Evolutionary conservation across 192 early-diverging fungal genomes (phyloP), one percentile per base, ranked within the genome.

Genomic region (Backusella mclennaniae): DNA sequence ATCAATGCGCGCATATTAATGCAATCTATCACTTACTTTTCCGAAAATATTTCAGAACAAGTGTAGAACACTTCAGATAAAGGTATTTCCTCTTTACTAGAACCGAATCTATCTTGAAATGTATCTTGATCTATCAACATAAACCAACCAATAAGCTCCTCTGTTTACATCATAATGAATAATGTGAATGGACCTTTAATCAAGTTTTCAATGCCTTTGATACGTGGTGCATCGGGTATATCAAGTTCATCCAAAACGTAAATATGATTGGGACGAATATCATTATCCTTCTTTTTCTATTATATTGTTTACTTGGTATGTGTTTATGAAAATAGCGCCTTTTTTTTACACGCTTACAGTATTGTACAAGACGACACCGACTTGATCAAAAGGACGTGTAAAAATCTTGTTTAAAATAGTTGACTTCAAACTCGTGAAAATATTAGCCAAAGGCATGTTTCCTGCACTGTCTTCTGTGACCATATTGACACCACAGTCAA

Each of bases 1-100:
- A 49, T 49, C 26, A 29, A 63, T 29, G 56, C 5, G 9, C 26
- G 6, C 4, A 8, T 49, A n/a, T 1, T 7, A 49, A 21, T 49
- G 6, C n/a, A 7, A 17, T 44, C 17, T 4, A 1, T n/a, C 19
- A 49, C 85, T 69, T 85, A 90, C 90, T 73, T 84, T 69, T 83
- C 76, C 23, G 88, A 80, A 76, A 93, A 92, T 29, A 92, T 56
- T n/a, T 81, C 87, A 41, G 85, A 85, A 41, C 86, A 87, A 0
- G 84, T 84, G 88, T 87, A 93, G 26, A 95, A 87, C 0, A 92
- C 87, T 59, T 95, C 87, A 9, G 84, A 82, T 4, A 94, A 75
- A 6, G 87, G 83, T 71, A 84, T 90, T 44, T 86, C 82, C 44
- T 84, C 86, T 49, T 86, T 71, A 14, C 82, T 83, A 17, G 78